These are phyloP conservation scores for Oxytropis ochrocephala DNA, from an alignment of 306 rosid species.

Conservation along the genomic window DNA sequence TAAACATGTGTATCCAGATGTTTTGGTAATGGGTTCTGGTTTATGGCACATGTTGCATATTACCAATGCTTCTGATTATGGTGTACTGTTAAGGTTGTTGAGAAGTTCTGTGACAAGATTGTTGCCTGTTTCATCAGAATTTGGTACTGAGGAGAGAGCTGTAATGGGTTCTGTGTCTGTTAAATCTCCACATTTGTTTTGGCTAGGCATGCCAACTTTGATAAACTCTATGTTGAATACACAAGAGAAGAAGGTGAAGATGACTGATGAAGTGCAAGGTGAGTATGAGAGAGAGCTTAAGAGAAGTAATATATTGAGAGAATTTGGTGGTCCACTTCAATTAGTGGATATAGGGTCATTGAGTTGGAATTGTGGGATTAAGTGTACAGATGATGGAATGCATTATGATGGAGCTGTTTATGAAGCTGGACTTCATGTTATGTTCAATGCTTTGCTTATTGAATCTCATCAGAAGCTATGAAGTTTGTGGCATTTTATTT, in stretches of 20 bases:
- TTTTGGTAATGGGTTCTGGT: constrained; percentile 76
- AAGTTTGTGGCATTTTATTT: constrained; percentile 21
- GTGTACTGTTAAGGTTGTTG: constrained; percentile 29
- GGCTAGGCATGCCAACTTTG: constrained; percentile 82
- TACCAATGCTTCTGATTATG: constrained; percentile 58
- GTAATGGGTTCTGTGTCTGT: constrained; percentile 37
- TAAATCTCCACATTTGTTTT: constrained; percentile 68
- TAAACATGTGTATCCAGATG: constrained; percentile 61
- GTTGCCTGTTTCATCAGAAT: constrained; percentile 49
- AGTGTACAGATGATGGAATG: constrained; percentile 90
- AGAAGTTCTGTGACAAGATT: constrained; percentile 44
- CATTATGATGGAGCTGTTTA: constrained; percentile 74
- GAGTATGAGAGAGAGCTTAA: constrained; percentile 52
- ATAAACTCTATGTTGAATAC: constrained; percentile 84
- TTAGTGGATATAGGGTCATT: constrained; percentile 64
- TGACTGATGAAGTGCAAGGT: constrained; percentile 56
- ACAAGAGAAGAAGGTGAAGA: constrained; percentile 75
- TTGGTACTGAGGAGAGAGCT: constrained; percentile 38
- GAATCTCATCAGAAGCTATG: constrained; percentile 93
- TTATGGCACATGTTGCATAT: constrained; percentile 83
- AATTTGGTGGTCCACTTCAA: constrained; percentile 66
- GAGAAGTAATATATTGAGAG: constrained; percentile 47
- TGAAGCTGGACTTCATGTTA: constrained; percentile 73
- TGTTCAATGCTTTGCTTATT: constrained; percentile 84
- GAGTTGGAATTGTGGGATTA: constrained; percentile 92